These are phyloP conservation scores for Penicillium riverlandense DNA, from an alignment of 495 filamentous ascomycete genomes.

Conservation along the genomic window DNA sequence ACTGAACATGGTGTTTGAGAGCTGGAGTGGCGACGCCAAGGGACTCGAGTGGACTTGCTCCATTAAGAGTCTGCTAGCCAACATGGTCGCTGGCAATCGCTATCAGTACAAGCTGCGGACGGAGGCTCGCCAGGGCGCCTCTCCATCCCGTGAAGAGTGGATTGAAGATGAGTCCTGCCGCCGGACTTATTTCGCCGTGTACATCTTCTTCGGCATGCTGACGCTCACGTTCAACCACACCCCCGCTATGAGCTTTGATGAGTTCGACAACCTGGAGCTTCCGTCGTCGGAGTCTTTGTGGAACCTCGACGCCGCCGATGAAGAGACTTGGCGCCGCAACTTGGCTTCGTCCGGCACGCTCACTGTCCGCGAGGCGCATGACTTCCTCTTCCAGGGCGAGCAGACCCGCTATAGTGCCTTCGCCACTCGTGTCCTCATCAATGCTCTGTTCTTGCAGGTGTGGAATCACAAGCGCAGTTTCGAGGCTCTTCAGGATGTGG, in stretches of 20 bases:
- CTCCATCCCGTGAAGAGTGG: constrained; percentile 83
- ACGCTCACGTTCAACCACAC: constrained; percentile 98
- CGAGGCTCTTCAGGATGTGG: constrained; percentile 90
- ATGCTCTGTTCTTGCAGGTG: constrained; percentile 94
- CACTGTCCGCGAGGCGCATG: constrained; percentile 89
- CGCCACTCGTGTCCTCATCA: constrained; percentile 97
- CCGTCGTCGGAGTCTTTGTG: constrained; percentile 93
- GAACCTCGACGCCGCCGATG: constrained; percentile 78
- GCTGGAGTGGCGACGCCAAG: constrained; percentile 98
- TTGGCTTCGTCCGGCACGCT: constrained; percentile 55
- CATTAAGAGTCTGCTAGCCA: constrained; percentile 93
- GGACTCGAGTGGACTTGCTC: constrained; percentile 98
- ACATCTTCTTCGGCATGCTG: constrained; percentile 96
- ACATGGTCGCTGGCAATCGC: constrained; percentile 96
- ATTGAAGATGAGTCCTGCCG: constrained; percentile 94
- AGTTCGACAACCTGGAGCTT: constrained; percentile 87
- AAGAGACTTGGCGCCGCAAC: constrained; percentile 74
- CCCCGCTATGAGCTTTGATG: constrained; percentile 93
- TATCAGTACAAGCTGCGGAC: constrained; percentile 91
- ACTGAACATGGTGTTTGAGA: constrained; percentile 98
- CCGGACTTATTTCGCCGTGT: constrained; percentile 97
- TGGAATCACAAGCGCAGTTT: constrained; percentile 98
- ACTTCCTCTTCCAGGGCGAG: constrained; percentile 90
- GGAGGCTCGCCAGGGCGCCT: constrained; percentile 73
- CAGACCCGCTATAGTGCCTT: constrained; percentile 92